Evolutionary conservation across 208 protist genomes (phyloP), one percentile per base, ranked within the genome.

Genomic region (Leishmania amazonensis): DNA sequence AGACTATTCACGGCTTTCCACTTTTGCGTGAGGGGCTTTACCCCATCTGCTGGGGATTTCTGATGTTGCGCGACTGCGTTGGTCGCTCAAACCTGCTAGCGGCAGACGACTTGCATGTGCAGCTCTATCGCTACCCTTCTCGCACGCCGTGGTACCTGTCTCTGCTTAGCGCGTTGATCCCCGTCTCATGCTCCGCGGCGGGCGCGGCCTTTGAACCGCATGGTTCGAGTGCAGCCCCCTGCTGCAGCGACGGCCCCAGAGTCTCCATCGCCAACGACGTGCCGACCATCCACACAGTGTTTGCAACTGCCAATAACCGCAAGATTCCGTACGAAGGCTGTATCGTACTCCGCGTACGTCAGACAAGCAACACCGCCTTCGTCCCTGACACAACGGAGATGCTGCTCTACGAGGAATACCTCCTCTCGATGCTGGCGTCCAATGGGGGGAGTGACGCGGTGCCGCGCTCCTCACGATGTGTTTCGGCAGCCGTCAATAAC

Each of bases 21-120:
- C 57, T 90, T 47, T 67, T 85, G 3, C 85, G 90, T 60, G 54
- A 73, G 0, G 91, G 85, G 21, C 65, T 96, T 9, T 94, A 96
- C 58, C 93, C 87, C 31, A 89, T 96, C 57, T 93, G 90, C 83
- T 98, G 95, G 95, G 95, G 91, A 17, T 98, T 90, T 84, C 76
- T 90, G 78, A 91, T 91, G 79, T 81, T 98, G 21, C 84, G 89
- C 74, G 91, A 94, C 75, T 80, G 80, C 49, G 75, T 85, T 70
- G 93, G 92, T 9, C 64, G 80, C 53, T 83, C 81, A 9, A 88
- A 88, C 73, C 75, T 89, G 19, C 64, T 71, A 21, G 24, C 49
- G 11, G 67, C 73, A 7, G 76, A 86, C 35, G 86, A 84, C 51
- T 64, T 94, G n/a, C 83, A 95, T 76, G 31, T 97, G 47, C 91